Conservation (phyloP, 1,284 basidiomycete genomes). For the Ceratobasidium sp. region DNA sequence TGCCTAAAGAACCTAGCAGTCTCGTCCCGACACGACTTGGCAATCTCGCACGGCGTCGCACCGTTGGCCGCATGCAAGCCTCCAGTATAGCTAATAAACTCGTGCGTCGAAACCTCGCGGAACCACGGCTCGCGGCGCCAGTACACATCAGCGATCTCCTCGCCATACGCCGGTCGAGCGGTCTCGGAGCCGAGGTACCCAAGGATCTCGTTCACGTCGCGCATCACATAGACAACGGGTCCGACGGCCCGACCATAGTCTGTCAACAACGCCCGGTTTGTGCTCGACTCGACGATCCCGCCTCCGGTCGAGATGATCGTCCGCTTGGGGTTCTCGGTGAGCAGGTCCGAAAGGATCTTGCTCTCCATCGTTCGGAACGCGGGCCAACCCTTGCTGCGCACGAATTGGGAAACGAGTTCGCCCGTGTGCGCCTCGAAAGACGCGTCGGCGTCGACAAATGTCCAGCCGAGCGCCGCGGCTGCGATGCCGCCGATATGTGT, state of each 20-base stretch:
- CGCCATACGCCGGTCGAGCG: conserved; percentile 88
- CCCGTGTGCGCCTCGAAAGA: conserved; percentile 79
- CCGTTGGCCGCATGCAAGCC: conserved; percentile 52
- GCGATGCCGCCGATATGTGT: conserved; percentile 89
- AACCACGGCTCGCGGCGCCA: conserved; percentile 90
- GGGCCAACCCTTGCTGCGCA: conserved; percentile 81
- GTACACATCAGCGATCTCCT: conserved; percentile 86
- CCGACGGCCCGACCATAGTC: conserved; percentile 74
- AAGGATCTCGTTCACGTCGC: conserved; percentile 79
- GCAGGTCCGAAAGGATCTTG: conserved; percentile 71
- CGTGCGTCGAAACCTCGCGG: conserved; percentile 84
- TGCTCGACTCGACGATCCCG: conserved; percentile 91
- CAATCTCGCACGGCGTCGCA: conserved; percentile 42
- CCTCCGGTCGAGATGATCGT: conserved; percentile 95
- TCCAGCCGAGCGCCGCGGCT: conserved; percentile 77
- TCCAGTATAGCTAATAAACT: conserved; percentile 85
- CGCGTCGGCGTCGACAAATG: conserved; percentile 90
- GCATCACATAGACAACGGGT: conserved; percentile 79
- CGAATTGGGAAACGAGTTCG: conserved; percentile 80
- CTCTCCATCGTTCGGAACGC: conserved; percentile 79
- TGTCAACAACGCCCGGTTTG: conserved; percentile 78
- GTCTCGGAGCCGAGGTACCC: conserved; percentile 84
- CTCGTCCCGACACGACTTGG: conserved; percentile 59
- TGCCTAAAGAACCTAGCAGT: conserved; percentile 90
- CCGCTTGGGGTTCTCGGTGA: conserved; percentile 69